Evolutionary conservation across 192 early-diverging fungal genomes (phyloP).

Genomic region (Gamsiella multidivaricata): DNA sequence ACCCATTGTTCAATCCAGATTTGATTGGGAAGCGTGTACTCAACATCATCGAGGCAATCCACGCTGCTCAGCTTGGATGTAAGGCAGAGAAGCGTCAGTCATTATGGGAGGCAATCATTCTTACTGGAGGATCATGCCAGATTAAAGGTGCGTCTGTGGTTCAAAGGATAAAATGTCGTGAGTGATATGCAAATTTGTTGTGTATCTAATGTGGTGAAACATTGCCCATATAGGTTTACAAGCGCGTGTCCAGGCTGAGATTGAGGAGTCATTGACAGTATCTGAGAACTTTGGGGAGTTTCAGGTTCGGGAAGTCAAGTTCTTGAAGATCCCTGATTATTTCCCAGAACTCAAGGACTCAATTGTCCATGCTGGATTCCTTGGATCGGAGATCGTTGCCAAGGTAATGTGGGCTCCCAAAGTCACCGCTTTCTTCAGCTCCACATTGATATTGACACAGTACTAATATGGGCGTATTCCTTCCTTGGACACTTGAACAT

Average conservation of each 20-base stretch:
- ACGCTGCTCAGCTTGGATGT: constrained; percentile 71
- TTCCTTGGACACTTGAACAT: too few species aligned
- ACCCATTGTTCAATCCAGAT: constrained; percentile 81
- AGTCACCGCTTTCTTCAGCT: background rate
- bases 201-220: background rate
- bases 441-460: too few species aligned
- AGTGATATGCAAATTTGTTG: background rate
- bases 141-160: constrained; percentile 43
- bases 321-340: constrained; percentile 87
- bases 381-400: constrained; percentile 89
- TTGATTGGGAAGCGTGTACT: constrained; percentile 55
- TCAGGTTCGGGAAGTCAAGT: constrained; percentile 87
- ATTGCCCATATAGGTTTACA: constrained; percentile 66
- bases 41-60: constrained; percentile 70
- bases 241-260: constrained; percentile 74
- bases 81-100: constrained; percentile 79
- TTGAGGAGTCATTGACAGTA: constrained; percentile 69
- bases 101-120: constrained; percentile 86
- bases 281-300: constrained; percentile 89
- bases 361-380: constrained; percentile 74
- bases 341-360: constrained; percentile 81
- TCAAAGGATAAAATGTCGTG: background rate
- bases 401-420: constrained; percentile 66
- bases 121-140: constrained; percentile 84
- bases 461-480: constrained; percentile 46